Conservation (phyloP, 352 stramenopile genomes). For the Pythium plurisporium region DNA sequence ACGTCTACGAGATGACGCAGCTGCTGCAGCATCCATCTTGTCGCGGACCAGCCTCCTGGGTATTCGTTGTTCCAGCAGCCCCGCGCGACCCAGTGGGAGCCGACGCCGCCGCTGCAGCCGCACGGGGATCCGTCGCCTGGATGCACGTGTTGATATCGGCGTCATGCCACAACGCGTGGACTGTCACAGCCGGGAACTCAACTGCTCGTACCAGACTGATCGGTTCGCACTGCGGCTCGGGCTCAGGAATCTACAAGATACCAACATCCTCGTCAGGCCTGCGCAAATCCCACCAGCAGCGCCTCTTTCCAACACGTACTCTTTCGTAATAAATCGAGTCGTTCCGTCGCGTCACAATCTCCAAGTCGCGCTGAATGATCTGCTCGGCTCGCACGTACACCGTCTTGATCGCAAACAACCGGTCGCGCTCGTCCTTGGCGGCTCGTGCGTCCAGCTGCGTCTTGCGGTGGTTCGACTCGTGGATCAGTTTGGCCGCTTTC, state of each 20-base stretch:
- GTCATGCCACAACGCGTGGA: constrained; percentile 47
- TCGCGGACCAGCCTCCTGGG: neutral
- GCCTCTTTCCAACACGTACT: constrained; percentile 34
- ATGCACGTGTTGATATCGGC: constrained; percentile 44
- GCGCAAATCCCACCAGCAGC: neutral
- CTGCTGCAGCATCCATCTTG: constrained; percentile 35
- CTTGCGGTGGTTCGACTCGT: constrained; percentile 28
- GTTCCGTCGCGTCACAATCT: constrained; percentile 67
- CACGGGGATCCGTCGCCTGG: constrained; percentile 17
- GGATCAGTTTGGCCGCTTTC: constrained; percentile 35
- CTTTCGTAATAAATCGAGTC: constrained; percentile 67
- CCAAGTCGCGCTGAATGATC: constrained; percentile 60
- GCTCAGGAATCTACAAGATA: constrained; percentile 37
- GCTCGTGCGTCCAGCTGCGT: constrained; percentile 32
- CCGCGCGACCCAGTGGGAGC: too few species aligned
- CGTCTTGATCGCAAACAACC: constrained; percentile 29
- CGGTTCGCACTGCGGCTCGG: constrained; percentile 31
- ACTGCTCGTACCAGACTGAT: constrained; percentile 51
- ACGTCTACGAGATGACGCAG: constrained; percentile 41
- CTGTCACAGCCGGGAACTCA: constrained; percentile 26
- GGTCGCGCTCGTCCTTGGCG: constrained; percentile 34
- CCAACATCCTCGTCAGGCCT: neutral
- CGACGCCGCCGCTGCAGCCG: neutral
- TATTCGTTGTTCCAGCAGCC: neutral
- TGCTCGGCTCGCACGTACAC: constrained; percentile 55